Evolutionary conservation across 306 rosid species (phyloP).

Genomic region (Pterocarpus santalinus): DNA sequence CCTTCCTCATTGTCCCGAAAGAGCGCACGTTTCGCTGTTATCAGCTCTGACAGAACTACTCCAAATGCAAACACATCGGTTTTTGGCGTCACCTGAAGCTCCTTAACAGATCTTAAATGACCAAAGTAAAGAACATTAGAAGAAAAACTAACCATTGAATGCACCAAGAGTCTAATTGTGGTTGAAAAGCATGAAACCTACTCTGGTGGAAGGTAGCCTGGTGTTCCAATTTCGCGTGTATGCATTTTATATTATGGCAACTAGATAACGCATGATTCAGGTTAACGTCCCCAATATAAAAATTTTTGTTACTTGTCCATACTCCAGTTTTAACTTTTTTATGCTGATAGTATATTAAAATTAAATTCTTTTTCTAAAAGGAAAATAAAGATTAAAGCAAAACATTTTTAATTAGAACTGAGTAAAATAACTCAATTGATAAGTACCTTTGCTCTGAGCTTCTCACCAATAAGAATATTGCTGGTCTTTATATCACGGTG

Average conservation of each 20-base stretch:
- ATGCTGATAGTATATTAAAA: too few species aligned
- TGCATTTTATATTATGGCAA: background rate
- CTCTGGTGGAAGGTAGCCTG: constrained; percentile 94
- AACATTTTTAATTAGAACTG: background rate
- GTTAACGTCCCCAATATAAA: background rate
- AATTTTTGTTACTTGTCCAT: constrained; percentile 3
- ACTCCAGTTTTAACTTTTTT: too few species aligned
- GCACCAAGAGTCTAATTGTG: background rate
- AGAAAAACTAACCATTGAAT: constrained; percentile 1
- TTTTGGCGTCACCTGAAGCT: constrained; percentile 82
- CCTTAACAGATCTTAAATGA: constrained; percentile 73
- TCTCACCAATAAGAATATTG: constrained; percentile 70
- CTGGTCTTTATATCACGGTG: constrained; percentile 85
- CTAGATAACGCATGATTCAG: background rate
- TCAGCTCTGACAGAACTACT: constrained; percentile 73
- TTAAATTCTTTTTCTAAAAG: background rate
- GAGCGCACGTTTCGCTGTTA: constrained; percentile 79
- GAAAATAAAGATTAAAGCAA: background rate
- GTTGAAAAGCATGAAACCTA: constrained; percentile 40
- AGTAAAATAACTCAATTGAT: constrained; percentile 19
- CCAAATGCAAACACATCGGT: constrained; percentile 85
- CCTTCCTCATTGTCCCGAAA: constrained; percentile 60
- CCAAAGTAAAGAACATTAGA: constrained; percentile 3
- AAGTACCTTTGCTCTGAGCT: constrained; percentile 77
- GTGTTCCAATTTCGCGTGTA: constrained; percentile 74